These are phyloP conservation scores for Ailanthus altissimus DNA, from an alignment of 345 rosid genomes.

Conservation along the genomic window DNA sequence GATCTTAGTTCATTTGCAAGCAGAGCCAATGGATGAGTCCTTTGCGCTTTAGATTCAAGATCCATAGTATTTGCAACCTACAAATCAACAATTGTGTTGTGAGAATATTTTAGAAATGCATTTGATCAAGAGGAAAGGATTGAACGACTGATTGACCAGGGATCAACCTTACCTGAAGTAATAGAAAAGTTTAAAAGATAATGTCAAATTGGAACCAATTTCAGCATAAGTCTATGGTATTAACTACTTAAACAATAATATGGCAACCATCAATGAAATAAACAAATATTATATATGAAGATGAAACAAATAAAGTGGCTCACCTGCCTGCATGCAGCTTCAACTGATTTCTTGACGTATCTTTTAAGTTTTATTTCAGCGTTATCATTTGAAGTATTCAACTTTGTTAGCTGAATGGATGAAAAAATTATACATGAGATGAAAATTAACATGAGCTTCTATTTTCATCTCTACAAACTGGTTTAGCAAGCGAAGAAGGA, in stretches of 20 bases:
- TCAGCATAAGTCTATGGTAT: not conserved
- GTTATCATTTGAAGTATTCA: conserved; percentile 43
- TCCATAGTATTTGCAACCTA: conserved; percentile 61
- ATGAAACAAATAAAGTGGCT: conserved; percentile 30
- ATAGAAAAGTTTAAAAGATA: not conserved
- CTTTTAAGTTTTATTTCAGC: conserved; percentile 51
- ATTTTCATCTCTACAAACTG: conserved; percentile 15
- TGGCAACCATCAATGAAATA: not conserved
- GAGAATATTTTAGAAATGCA: too few relatives aligned
- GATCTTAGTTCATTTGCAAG: conserved; percentile 78
- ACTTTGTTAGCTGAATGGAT: conserved; percentile 51
- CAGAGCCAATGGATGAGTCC: conserved; percentile 68
- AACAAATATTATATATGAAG: conserved; percentile 4
- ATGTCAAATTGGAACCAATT: not conserved
- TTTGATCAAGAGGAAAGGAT: too few relatives aligned
- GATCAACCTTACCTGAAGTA: conserved; percentile 13
- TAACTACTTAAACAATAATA: conserved; percentile 7
- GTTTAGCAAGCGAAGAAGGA: not conserved
- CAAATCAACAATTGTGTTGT: conserved; percentile 22
- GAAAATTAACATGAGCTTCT: conserved; percentile 14
- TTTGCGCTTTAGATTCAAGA: conserved; percentile 56
- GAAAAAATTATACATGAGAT: conserved; percentile 25
- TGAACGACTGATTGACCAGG: too few relatives aligned
- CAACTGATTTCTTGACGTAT: conserved; percentile 62
- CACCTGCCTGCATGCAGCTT: conserved; percentile 78